Conservation (phyloP, 1,284 basidiomycete genomes). For the Tremellales sp. region DNA sequence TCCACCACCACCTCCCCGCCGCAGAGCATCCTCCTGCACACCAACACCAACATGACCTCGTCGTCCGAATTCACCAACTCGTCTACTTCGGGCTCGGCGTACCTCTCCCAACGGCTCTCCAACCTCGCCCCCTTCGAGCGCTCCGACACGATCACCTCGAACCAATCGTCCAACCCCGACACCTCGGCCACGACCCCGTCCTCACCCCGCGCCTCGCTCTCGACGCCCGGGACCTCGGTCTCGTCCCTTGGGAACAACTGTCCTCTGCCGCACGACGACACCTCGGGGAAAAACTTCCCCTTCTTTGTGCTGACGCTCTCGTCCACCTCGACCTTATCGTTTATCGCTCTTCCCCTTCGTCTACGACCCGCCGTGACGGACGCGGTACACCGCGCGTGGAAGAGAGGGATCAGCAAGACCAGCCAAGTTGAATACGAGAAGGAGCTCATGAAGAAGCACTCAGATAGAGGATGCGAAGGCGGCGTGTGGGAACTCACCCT, state of each 20-base stretch:
- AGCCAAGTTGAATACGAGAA: conserved; percentile 38
- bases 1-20: neutral
- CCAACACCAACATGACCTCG: neutral
- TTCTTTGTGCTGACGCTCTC: conserved; percentile 43
- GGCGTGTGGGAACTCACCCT: conserved; percentile 44
- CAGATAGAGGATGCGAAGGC: conserved; percentile 41
- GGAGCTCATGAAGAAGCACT: conserved; percentile 40
- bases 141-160: conserved; percentile 27
- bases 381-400: conserved; percentile 36
- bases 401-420: conserved; percentile 28
- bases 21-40: neutral
- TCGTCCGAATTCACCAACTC: conserved; percentile 4
- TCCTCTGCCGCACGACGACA: conserved; percentile 27
- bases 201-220: conserved; percentile 16
- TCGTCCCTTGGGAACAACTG: conserved; percentile 32
- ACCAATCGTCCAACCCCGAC: conserved; percentile 16
- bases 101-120: conserved; percentile 15
- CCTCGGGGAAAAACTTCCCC: conserved; percentile 23
- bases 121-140: conserved; percentile 20
- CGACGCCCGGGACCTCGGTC: conserved; percentile 34
- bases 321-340: conserved; percentile 35
- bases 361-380: conserved; percentile 33
- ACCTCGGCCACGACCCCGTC: conserved; percentile 10
- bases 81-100: conserved; percentile 5
- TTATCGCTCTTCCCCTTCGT: conserved; percentile 36